phyloP scores from a whole-genome alignment of 2,329 filamentous ascomycete species.

The Bipolaris victoriae region DNA sequence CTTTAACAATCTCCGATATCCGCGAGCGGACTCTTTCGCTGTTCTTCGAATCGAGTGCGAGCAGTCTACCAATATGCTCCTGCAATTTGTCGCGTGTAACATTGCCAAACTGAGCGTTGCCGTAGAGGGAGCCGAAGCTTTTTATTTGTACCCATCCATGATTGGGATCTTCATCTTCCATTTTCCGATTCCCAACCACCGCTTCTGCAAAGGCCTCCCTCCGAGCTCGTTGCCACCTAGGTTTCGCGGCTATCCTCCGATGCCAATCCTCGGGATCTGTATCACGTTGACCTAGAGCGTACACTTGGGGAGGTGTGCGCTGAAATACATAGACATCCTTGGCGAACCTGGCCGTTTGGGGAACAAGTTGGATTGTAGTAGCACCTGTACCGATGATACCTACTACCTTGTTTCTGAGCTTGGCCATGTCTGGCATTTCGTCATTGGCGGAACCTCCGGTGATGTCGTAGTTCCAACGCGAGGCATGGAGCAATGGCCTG shows the following conservation, averaged over 20 bases:
- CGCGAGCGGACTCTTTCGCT: conserved; percentile 54
- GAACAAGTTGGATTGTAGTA: conserved; percentile 52
- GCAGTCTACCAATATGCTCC: conserved; percentile 47
- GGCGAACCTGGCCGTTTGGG: conserved; percentile 48
- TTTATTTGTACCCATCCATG: conserved; percentile 54
- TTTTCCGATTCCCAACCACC: conserved; percentile 26
- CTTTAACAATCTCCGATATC: conserved; percentile 57
- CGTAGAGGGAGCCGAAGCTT: conserved; percentile 43
- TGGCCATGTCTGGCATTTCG: conserved; percentile 35
- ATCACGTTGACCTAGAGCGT: conserved; percentile 40
- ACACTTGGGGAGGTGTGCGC: conserved; percentile 51
- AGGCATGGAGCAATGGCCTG: conserved; percentile 52
- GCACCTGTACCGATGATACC: conserved; percentile 55
- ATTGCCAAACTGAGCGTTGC: conserved; percentile 26
- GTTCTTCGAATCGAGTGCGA: conserved; percentile 52
- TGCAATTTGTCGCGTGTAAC: conserved; percentile 48
- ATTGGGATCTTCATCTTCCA: background rate
- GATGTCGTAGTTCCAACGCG: conserved; percentile 53
- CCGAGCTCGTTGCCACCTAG: conserved; percentile 58
- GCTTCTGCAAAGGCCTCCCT: conserved; percentile 52
- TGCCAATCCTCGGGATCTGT: conserved; percentile 55
- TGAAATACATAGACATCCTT: conserved; percentile 53
- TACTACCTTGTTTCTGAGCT: conserved; percentile 49
- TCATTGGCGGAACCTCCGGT: conserved; percentile 46
- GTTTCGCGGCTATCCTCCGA: conserved; percentile 36